phyloP scores from a whole-genome alignment of 2,329 filamentous ascomycete species.

The Mycosphaerella sp. region DNA sequence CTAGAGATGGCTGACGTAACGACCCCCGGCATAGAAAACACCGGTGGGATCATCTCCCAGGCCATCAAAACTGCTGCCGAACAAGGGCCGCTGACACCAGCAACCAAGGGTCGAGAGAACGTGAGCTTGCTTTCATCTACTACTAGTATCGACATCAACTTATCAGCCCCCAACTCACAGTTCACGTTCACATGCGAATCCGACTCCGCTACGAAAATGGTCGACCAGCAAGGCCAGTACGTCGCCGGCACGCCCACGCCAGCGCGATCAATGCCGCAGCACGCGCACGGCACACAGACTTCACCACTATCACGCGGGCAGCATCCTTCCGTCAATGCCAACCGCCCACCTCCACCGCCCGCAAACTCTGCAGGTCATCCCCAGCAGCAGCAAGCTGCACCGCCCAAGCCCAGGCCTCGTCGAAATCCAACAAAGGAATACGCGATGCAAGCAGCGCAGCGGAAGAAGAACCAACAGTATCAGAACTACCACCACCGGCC shows the following conservation, averaged over 20 bases:
- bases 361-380: constrained; percentile 22
- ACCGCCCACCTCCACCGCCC: constrained; percentile 21
- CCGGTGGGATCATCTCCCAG: constrained; percentile 73
- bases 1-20: constrained; percentile 17
- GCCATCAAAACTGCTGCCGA: constrained; percentile 86
- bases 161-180: constrained; percentile 67
- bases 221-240: constrained; percentile 34
- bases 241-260: constrained; percentile 19
- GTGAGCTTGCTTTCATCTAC: constrained; percentile 66
- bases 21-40: constrained; percentile 43
- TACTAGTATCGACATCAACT: constrained; percentile 38
- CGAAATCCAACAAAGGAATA: constrained; percentile 63
- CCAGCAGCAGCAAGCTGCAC: constrained; percentile 35
- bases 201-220: constrained; percentile 71
- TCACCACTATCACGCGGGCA: constrained; percentile 21
- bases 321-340: constrained; percentile 12
- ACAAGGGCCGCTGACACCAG: constrained; percentile 48
- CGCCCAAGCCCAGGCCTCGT: constrained; percentile 54
- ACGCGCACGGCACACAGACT: constrained; percentile 28
- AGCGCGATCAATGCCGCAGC: constrained; percentile 12
- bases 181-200: constrained; percentile 97
- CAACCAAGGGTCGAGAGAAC: constrained; percentile 63
- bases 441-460: constrained; percentile 65
- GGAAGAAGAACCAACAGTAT: constrained; percentile 69
- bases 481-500: constrained; percentile 71